A percentile compares a stretch with the other conserved stretches of the same genome.
Conservation (phyloP, 495 filamentous ascomycete species). For the Lasiosphaeria hispida region DNA sequence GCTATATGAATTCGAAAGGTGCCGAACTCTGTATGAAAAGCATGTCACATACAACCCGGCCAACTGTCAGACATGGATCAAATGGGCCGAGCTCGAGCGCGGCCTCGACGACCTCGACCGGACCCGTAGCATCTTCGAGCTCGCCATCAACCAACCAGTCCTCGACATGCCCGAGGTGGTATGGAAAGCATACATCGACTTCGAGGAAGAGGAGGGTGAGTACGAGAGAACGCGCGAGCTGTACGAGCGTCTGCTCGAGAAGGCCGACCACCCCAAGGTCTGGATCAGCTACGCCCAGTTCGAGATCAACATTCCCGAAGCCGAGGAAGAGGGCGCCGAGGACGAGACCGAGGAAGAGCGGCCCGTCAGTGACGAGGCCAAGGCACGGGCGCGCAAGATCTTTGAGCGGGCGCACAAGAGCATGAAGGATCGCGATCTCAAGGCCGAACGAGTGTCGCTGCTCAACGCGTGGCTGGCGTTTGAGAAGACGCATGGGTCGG, state of each 20-base stretch:
- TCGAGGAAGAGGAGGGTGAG: slow-evolving; percentile 90
- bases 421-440: slow-evolving; percentile 90
- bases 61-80: slow-evolving; percentile 91
- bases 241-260: slow-evolving; percentile 87
- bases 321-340: slow-evolving; percentile 48
- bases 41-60: slow-evolving; percentile 85
- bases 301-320: slow-evolving; percentile 83
- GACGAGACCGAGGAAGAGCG: slow-evolving; percentile 51
- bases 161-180: slow-evolving; percentile 98
- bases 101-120: slow-evolving; percentile 86
- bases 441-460: slow-evolving; percentile 86
- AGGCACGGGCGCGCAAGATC: slow-evolving; percentile 72
- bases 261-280: slow-evolving; percentile 97
- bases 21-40: slow-evolving; percentile 89
- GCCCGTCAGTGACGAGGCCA: slow-evolving; percentile 78
- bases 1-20: slow-evolving; percentile 87
- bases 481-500: slow-evolving; percentile 76
- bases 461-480: slow-evolving; percentile 91
- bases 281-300: slow-evolving; percentile 98
- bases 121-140: slow-evolving; percentile 86
- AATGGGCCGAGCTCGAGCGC: slow-evolving; percentile 88
- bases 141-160: slow-evolving; percentile 76
- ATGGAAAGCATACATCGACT: slow-evolving; percentile 98
- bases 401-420: slow-evolving; percentile 85
- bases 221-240: slow-evolving; percentile 76